Base-by-base conservation (phyloP, 1,284 basidiomycete species). In the Meira nashicola region DNA sequence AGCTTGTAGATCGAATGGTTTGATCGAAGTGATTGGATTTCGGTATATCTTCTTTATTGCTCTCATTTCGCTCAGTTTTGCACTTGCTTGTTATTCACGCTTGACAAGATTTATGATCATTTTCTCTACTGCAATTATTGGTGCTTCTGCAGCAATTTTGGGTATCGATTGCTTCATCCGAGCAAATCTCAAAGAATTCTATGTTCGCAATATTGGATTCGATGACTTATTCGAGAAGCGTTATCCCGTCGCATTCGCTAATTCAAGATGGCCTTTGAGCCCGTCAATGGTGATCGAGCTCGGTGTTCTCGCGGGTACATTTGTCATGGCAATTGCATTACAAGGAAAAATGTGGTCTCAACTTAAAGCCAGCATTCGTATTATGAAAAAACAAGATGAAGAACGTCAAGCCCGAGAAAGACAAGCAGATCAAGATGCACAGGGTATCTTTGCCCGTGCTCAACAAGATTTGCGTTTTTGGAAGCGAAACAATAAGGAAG, bases 151-250 rank as follows among this genome's bases (percentile, higher is more conserved):
- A 0, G 86, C 94, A 75, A 90, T 92, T 60, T 83, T 96, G 19
- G 92, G 92, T 9, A 85, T 95, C 54, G 93, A 97, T 79, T 96
- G 93, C 25, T 56, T 49, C 78, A 89, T 90, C 2, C 88, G 89
- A 6, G 89, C 87, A 4, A 89, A 89, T 23, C 83, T 95, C 59
- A 96, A 96, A 81, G 93, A 95, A 83, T 88, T 94, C 80, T 96
- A 95, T 80, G 82, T 94, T 54, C 94, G 89, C 86, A 96, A 95
- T 74, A 81, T 97, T 48, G 93, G 93, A 17, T 91, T 92, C 79
- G 82, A 81, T 9, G 72, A 81, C 2, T 80, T 95, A 39, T 95
- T 94, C 80, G 55, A 38, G 40, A 40, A 49, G 50, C 67, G 67
- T 59, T 64, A 71, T 37, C 59, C 60, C 1, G 59, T 62, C 19